phyloP scores from a whole-genome alignment of 306 rosid species.

The Quercus alba region DNA sequence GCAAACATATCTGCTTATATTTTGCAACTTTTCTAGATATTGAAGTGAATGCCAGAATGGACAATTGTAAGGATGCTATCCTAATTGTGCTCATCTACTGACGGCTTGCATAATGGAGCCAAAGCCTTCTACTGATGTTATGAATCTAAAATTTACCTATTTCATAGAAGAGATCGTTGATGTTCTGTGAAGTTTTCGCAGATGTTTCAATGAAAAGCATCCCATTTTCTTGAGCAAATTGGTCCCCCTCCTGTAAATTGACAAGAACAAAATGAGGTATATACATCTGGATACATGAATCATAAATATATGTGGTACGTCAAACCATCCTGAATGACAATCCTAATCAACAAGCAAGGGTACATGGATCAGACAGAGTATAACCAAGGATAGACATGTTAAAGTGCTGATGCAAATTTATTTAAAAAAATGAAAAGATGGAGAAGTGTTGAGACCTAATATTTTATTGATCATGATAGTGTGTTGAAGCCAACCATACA shows the following conservation, averaged over 20 bases:
- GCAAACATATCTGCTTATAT: no score
- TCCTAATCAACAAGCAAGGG: not conserved
- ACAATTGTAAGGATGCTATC: not conserved
- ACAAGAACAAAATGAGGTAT: not conserved
- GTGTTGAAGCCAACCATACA: not conserved
- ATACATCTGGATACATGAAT: not conserved
- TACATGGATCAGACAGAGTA: not conserved
- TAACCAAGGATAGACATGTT: not conserved
- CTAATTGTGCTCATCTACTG: not conserved
- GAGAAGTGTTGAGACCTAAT: not conserved
- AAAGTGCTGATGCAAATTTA: not conserved
- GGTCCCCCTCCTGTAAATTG: constrained; percentile 61
- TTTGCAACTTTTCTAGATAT: no score
- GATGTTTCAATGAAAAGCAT: constrained; percentile 88
- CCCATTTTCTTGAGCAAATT: constrained; percentile 74
- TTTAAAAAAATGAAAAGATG: not conserved
- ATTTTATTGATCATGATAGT: not conserved
- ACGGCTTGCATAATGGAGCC: not conserved
- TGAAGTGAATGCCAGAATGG: not conserved
- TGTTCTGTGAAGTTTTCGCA: constrained; percentile 71
- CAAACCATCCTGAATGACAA: not conserved
- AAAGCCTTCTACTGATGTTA: not conserved
- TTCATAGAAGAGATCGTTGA: constrained; percentile 78
- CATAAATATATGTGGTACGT: not conserved
- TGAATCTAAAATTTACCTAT: constrained; percentile 45